Percentiles rank a stretch among this genome's conserved stretches.
Conservation (phyloP, 2,329 filamentous ascomycete species). For the Teratosphaeria zuluensis region DNA sequence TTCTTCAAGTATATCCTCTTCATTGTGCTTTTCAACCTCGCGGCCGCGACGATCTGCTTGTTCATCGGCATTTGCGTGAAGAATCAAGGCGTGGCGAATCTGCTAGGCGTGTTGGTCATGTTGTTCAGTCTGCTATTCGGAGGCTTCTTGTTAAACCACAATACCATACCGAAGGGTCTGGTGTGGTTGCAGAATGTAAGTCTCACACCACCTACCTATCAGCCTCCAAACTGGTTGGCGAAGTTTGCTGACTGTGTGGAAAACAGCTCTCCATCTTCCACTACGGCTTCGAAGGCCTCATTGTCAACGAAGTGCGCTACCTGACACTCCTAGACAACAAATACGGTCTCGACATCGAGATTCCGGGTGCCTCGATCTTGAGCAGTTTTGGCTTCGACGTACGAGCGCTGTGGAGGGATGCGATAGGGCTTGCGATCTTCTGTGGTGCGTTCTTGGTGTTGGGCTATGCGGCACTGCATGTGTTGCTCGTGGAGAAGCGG, state of each 20-base stretch:
- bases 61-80: constrained; percentile 95
- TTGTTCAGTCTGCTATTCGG: constrained; percentile 92
- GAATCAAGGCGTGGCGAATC: constrained; percentile 80
- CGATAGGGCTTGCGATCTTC: constrained; percentile 72
- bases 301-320: constrained; percentile 92
- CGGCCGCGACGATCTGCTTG: constrained; percentile 83
- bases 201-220: constrained; percentile 8
- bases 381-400: constrained; percentile 94
- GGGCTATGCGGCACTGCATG: constrained; percentile 86
- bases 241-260: neutral
- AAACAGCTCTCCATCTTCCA: constrained; percentile 97
- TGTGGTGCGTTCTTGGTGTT: constrained; percentile 74
- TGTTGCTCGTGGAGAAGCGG: constrained; percentile 82
- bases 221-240: neutral
- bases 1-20: constrained; percentile 90
- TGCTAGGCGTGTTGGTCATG: constrained; percentile 94
- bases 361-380: constrained; percentile 86
- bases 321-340: constrained; percentile 86
- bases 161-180: constrained; percentile 76
- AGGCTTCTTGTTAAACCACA: constrained; percentile 85
- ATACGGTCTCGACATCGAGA: constrained; percentile 91
- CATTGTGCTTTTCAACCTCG: constrained; percentile 89
- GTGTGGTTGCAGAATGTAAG: constrained; percentile 77
- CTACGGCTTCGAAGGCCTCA: constrained; percentile 90
- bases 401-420: constrained; percentile 73